Conservation (phyloP, 2,329 filamentous ascomycete species). For the Rutstroemia sp. region DNA sequence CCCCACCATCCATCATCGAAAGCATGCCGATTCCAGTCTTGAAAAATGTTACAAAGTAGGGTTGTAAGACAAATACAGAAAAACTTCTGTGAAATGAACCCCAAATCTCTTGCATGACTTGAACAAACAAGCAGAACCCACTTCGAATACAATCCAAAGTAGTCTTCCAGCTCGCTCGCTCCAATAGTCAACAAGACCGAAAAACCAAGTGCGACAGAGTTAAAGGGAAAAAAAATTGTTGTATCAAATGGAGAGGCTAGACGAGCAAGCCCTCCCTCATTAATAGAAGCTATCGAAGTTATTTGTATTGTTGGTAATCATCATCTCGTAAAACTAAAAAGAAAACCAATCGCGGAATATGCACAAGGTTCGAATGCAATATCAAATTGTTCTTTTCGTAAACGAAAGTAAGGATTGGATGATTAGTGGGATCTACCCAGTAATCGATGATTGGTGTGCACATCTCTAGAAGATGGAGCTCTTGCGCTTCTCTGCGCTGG, state of each 20-base stretch:
- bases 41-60: neutral
- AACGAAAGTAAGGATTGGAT: conserved; percentile 25
- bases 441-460: conserved; percentile 14
- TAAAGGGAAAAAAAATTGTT: neutral
- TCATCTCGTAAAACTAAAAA: conserved; percentile 29
- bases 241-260: conserved; percentile 1
- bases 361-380: conserved; percentile 32
- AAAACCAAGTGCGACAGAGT: neutral
- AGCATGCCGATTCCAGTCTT: neutral
- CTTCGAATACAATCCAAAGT: neutral
- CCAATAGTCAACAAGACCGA: neutral
- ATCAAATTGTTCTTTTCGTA: conserved; percentile 28
- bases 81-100: neutral
- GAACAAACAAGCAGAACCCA: neutral
- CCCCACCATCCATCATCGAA: conserved; percentile 1
- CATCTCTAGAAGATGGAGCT: conserved; percentile 49
- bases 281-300: conserved; percentile 8
- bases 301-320: conserved; percentile 13
- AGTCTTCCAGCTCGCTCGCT: neutral
- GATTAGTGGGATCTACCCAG: conserved; percentile 30
- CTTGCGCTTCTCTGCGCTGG: conserved; percentile 86
- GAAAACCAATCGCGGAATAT: conserved; percentile 22
- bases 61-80: neutral
- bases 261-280: conserved; percentile 1
- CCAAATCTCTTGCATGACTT: neutral